These are phyloP conservation scores for Sordariomycetes sp. DNA, from an alignment of 2,329 filamentous ascomycete species.

Conservation along the genomic window DNA sequence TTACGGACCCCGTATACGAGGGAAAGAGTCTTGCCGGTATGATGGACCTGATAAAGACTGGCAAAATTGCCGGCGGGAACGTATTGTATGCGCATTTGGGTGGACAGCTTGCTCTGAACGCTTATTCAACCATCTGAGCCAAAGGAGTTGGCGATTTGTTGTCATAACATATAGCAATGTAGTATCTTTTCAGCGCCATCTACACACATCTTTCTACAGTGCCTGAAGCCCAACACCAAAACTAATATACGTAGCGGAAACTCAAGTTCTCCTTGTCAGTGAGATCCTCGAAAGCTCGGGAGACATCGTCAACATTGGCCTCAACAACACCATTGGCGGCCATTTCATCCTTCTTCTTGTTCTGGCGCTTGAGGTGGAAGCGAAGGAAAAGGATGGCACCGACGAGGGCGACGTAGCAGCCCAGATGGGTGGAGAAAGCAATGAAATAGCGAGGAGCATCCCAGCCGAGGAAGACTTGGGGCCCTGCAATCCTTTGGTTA, in stretches of 20 bases:
- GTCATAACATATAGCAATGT: neutral
- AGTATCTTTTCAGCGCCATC: constrained; percentile 25
- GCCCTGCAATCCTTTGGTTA: constrained; percentile 35
- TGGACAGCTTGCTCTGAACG: constrained; percentile 61
- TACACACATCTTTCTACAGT: no score
- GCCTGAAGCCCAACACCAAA: no score
- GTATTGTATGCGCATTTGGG: constrained; percentile 65
- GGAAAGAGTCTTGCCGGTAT: constrained; percentile 66
- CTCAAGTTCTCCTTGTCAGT: constrained; percentile 53
- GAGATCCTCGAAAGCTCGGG: constrained; percentile 53
- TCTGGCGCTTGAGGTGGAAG: constrained; percentile 47
- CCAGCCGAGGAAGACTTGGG: constrained; percentile 52
- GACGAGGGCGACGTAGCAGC: constrained; percentile 55
- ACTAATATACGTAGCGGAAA: constrained; percentile 49
- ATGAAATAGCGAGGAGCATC: constrained; percentile 60
- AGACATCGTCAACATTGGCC: constrained; percentile 27
- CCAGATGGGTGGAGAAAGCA: constrained; percentile 60
- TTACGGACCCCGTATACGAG: constrained; percentile 69
- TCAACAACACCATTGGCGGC: constrained; percentile 28
- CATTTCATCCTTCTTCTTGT: constrained; percentile 45
- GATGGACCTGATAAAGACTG: constrained; percentile 57
- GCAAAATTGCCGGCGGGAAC: constrained; percentile 53
- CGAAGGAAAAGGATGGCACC: constrained; percentile 47
- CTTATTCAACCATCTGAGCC: constrained; percentile 36
- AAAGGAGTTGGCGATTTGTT: neutral